phyloP scores from a whole-genome alignment of 345 rosid species.

The Orychophragmus violaceus region DNA sequence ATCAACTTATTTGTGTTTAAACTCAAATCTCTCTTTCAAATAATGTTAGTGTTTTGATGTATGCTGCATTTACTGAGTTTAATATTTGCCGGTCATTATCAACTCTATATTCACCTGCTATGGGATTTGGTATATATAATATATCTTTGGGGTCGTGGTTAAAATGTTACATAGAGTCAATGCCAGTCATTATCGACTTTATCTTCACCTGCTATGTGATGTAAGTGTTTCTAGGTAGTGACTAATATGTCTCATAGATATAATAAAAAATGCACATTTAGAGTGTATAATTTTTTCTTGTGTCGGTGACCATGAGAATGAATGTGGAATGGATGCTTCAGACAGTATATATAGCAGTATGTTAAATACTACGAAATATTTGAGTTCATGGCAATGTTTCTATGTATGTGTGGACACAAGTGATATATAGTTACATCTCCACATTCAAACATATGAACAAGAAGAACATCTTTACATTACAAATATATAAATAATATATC shows the following conservation, averaged over 20 bases:
- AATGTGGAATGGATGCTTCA: neutral
- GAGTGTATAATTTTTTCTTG: neutral
- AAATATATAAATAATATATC: no score
- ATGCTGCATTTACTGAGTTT: neutral
- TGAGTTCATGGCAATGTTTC: neutral
- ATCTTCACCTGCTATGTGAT: neutral
- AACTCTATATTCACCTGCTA: constrained; percentile 12
- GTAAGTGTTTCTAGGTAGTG: neutral
- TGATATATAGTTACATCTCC: no score
- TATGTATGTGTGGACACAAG: neutral
- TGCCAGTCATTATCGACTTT: neutral
- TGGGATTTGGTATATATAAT: neutral
- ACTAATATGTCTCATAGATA: neutral
- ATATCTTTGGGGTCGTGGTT: neutral
- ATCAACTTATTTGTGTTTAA: no score
- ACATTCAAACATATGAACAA: no score
- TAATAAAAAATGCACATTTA: neutral
- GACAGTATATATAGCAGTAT: no score
- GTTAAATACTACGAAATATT: no score
- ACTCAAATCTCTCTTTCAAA: no score
- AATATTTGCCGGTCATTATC: constrained; percentile 1
- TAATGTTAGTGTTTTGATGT: neutral
- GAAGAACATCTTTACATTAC: no score
- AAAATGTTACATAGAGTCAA: neutral
- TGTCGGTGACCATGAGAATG: neutral